Percentiles rank a stretch among this genome's conserved stretches.
phyloP scores from a whole-genome alignment of 495 filamentous ascomycete genomes.

The Penicillium waksmanii region DNA sequence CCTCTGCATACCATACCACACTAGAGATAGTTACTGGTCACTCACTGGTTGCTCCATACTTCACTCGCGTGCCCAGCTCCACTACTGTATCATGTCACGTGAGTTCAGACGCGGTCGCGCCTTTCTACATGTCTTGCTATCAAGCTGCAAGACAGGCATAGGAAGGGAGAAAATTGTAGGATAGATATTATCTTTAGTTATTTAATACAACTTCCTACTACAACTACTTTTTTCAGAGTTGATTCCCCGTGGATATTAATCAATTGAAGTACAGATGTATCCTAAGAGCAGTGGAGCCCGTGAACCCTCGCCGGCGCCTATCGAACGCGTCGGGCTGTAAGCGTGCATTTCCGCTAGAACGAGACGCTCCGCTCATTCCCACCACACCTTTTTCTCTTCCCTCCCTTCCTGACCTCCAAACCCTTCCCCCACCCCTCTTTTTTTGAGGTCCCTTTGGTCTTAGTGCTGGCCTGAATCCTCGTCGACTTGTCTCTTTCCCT shows the following conservation, averaged over 20 bases:
- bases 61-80: constrained; percentile 29
- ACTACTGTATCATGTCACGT: constrained; percentile 20
- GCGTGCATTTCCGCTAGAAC: constrained; percentile 53
- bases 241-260: neutral
- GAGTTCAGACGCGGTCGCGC: constrained; percentile 36
- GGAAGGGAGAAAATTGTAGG: neutral
- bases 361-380: constrained; percentile 42
- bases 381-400: constrained; percentile 45
- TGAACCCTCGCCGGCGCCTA: constrained; percentile 49
- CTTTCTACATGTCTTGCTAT: too few relatives aligned
- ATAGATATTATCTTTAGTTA: neutral
- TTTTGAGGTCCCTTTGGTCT: neutral
- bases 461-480: neutral
- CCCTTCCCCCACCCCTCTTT: constrained; percentile 21
- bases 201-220: neutral
- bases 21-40: neutral
- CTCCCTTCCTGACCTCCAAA: constrained; percentile 15
- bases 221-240: neutral
- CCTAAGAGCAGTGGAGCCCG: constrained; percentile 37
- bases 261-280: neutral
- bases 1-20: too few relatives aligned
- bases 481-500: constrained; percentile 6
- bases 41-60: constrained; percentile 14
- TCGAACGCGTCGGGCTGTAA: constrained; percentile 54
- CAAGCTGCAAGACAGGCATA: neutral